phyloP scores from a whole-genome alignment of 768 basidiomycete species.

The Lentinula sp. region DNA sequence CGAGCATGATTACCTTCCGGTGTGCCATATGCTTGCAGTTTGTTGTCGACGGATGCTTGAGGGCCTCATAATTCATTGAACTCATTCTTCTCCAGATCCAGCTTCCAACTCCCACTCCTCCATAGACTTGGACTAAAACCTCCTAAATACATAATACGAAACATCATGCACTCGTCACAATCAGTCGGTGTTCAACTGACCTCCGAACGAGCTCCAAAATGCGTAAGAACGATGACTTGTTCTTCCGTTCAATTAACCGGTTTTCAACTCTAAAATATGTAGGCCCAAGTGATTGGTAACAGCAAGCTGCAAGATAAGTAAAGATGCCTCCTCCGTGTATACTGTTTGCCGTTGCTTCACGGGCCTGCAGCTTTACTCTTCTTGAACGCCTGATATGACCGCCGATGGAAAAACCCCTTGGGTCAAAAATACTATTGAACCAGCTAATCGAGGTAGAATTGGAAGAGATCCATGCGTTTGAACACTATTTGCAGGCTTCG shows the following conservation, averaged over 20 bases:
- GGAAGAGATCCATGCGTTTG: slow-evolving; percentile 59
- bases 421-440: background rate
- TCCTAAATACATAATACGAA: too few species aligned
- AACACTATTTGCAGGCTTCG: slow-evolving; percentile 86
- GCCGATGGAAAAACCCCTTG: background rate
- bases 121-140: too few species aligned
- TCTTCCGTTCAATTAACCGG: slow-evolving; percentile 38
- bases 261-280: background rate
- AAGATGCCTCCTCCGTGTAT: background rate
- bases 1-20: too few species aligned
- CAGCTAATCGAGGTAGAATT: slow-evolving; percentile 49
- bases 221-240: slow-evolving; percentile 56
- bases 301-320: background rate
- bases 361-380: background rate
- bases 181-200: too few species aligned
- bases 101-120: too few species aligned
- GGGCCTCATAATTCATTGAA: too few species aligned
- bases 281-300: background rate
- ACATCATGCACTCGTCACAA: too few species aligned
- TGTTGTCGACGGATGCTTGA: too few species aligned
- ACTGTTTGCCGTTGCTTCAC: background rate
- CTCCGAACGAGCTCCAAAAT: too few species aligned
- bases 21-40: too few species aligned
- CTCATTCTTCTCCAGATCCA: too few species aligned
- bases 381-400: background rate